Base-by-base conservation (phyloP, 1,284 basidiomycete species). In the Melampsora americana region DNA sequence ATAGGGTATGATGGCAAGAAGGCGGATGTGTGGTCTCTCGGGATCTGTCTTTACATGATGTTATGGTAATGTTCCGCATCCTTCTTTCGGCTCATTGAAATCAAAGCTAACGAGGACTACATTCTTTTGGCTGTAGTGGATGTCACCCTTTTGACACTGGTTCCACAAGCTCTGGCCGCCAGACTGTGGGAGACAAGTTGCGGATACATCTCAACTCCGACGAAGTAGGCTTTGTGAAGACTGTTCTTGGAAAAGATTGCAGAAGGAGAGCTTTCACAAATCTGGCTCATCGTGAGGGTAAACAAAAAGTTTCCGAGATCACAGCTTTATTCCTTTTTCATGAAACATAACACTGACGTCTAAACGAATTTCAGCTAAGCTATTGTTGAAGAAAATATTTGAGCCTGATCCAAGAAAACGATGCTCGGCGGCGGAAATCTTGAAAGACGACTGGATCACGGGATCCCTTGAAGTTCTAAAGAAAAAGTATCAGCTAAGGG, bases 1-100 rank as follows among this genome's bases (percentile, higher is more conserved):
- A 16, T 20, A 61, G 72, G 72, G 20, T 75, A 75, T 65, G 72
- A 75, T 46, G 72, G 72, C 18, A 75, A 67, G 48, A 75, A 75
- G 42, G 72, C 72, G 16, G 72, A 75, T 56, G 28, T 75, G 18
- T 75, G 72, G 72, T 66, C 72, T 28, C 56, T 75, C 26, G 72
- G 72, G 5, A 64, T 75, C 18, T 75, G 72, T 46, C n/a, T 75
- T 30, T 75, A 60, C 59, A 68, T 66, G 32, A 75, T 75, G 72
- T 50, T 68, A n/a, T 75, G 72, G 72, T 53, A 53, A 18, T 26
- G 50, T 26, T 75, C 48, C 53, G 71, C 46, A 26, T 44, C 18
- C 6, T 32, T 5, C 9, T 9, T 18, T 23, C 9, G 20, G 18
- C 7, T 5, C 30, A 66, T 48, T 4, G 23, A 26, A 48, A 28